Evolutionary conservation across 441 rosid genomes (phyloP).

Genomic region (Populus hybrid): DNA sequence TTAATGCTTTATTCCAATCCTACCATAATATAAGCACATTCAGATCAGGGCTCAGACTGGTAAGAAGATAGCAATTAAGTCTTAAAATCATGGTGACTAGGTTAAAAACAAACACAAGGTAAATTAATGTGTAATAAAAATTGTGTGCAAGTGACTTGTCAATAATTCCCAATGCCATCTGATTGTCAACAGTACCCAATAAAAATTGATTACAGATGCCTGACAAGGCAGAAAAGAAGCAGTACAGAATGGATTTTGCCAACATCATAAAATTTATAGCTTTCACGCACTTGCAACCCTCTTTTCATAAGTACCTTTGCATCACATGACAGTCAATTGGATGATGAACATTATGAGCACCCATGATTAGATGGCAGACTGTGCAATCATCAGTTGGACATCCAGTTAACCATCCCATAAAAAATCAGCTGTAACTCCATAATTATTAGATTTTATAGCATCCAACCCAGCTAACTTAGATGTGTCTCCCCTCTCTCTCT

Average conservation of each 20-base stretch:
- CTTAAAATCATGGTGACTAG: background rate
- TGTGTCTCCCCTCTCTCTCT: background rate
- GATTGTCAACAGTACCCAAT: background rate
- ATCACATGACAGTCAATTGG: background rate
- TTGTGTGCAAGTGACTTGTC: background rate
- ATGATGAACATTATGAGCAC: background rate
- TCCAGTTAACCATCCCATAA: background rate
- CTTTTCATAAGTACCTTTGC: background rate
- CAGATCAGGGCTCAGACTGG: background rate
- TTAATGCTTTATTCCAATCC: background rate
- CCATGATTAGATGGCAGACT: background rate
- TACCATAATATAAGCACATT: background rate
- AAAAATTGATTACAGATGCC: background rate
- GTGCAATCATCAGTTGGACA: background rate
- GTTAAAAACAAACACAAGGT: background rate
- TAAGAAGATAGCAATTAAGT: background rate
- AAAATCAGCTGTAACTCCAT: conserved; percentile 6
- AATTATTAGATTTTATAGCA: background rate
- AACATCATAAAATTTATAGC: background rate
- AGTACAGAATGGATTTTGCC: background rate
- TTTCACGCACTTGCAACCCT: background rate
- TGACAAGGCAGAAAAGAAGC: background rate
- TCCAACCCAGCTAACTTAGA: background rate
- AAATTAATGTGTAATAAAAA: background rate
- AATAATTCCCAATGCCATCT: background rate